Base-by-base conservation (phyloP, 208 protist species). In the Leptomonas pyrrhocoris region DNA sequence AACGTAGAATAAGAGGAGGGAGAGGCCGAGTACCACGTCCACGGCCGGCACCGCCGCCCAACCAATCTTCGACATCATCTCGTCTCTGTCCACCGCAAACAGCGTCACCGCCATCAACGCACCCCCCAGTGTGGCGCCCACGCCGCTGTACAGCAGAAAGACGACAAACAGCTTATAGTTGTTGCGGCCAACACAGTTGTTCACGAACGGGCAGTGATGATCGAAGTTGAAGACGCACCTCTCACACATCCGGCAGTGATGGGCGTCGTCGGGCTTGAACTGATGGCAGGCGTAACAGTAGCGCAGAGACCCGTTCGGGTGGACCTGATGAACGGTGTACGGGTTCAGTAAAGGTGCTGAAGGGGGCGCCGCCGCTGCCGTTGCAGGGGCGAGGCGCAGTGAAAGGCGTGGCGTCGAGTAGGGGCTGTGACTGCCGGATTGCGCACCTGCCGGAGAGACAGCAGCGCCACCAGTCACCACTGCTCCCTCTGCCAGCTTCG, bases 191-290 rank as follows among this genome's bases (percentile, higher is more conserved):
- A 97, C 87, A 59, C 95, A 98, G 72, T 96, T 98, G 70, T 96
- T 96, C 18, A 98, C 46, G 30, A 83, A 94, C 18, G 86, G 89
- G 77, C 95, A 98, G 79, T 98, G 95, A 63, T 98, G 95, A 70
- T 98, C 95, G 63, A 97, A 94, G 56, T 80, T 60, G 53, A 71
- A 86, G 2, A 96, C 85, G 68, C 95, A 98, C 16, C 77, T 72
- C 43, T 69, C 18, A 61, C 94, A 98, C 31, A 80, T 28, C n/a
- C 74, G 28, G 80, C 94, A 98, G 84, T 98, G 94, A 61, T 96
- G 81, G 9, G 92, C 82, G 30, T 65, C 15, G 63, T 90, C 86
- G 16, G 91, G 92, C 59, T 97, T 96, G 79, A 83, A 94, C 27
- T 81, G 53, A 1, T 76, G 12, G 60, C 94, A 97, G 2, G 5